Evolutionary conservation across 2,329 filamentous ascomycete genomes (phyloP), one percentile per base, ranked within the genome.

Genomic region (Nakataea oryzae): DNA sequence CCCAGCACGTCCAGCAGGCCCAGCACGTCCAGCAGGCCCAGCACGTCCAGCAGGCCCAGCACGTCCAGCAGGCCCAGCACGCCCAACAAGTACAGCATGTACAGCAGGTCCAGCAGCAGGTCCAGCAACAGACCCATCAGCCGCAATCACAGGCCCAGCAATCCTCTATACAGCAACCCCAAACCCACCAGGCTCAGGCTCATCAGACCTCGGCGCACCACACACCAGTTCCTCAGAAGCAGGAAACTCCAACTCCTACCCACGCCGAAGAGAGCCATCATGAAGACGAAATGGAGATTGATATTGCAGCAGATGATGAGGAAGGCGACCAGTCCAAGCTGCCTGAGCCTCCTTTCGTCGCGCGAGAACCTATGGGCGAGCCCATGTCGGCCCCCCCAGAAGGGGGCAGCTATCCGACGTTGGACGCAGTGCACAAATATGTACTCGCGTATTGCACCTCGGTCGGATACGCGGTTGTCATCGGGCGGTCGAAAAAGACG

Each of bases 381-480:
- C 80, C 82, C 75, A 86, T 86, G 83, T 85, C 83, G 4, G 78
- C 83, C 3, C 85, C 85, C 4, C 85, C 85, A 1, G 83, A 87
- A 67, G 85, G 85, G 8, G 83, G 83, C 24, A 86, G 82, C 66
- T 88, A 84, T 66, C 79, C 84, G 2, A 87, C 84, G 2, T 76
- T 88, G 29, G 85, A 88, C 64, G 83, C 84, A 9, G 81, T 88
- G 11, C 85, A 87, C 68, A 83, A 86, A 69, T 82, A 82, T 32
- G 85, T 87, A 24, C 74, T 87, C 63, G 75, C 79, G n/a, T 87
- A 87, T 69, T 87, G 85, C 68, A 86, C 85, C 0, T 86, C 84
- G 21, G 85, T 87, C 56, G 85, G 85, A 58, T 88, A 87, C 70
- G 85, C 85, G 9, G 86, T 87, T 60, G 85, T 88, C 64, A 88